A percentile compares a stretch with the other conserved stretches of the same genome.
These are phyloP conservation scores for Cyclostephanos invisitatus DNA, from an alignment of 108 stramenopile genomes.

Conservation along the genomic window DNA sequence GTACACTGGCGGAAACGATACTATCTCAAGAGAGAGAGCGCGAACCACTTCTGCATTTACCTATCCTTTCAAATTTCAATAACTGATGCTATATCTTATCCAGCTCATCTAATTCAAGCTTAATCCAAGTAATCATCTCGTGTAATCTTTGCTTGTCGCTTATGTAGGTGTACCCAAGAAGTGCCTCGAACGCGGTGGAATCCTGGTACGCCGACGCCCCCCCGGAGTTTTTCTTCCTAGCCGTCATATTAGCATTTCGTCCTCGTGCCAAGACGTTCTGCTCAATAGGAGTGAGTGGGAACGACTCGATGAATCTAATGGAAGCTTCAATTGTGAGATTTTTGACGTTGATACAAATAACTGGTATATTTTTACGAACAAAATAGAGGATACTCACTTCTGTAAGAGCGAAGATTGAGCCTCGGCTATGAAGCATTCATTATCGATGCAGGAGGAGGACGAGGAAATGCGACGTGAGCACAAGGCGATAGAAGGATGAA, in stretches of 20 bases:
- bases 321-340: not conserved
- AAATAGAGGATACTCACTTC: slow-evolving; percentile 28
- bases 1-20: not conserved
- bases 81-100: no score
- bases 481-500: not conserved
- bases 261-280: slow-evolving; percentile 67
- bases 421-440: slow-evolving; percentile 58
- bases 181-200: slow-evolving; percentile 84
- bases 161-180: slow-evolving; percentile 82
- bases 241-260: slow-evolving; percentile 65
- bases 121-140: slow-evolving; percentile 64
- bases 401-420: slow-evolving; percentile 67
- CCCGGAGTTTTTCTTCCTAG: slow-evolving; percentile 42
- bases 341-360: not conserved
- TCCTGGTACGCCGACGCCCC: slow-evolving; percentile 75
- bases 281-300: slow-evolving; percentile 62
- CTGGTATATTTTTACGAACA: no score
- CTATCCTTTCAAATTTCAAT: not conserved
- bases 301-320: slow-evolving; percentile 46
- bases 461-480: no score
- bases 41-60: not conserved
- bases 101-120: slow-evolving; percentile 33
- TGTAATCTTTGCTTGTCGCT: slow-evolving; percentile 58
- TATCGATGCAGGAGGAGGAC: not conserved
- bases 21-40: not conserved